A percentile compares a stretch with the other conserved stretches of the same genome.
These are phyloP conservation scores for Raphanus sativus DNA, from an alignment of 345 rosid genomes.

Conservation along the genomic window DNA sequence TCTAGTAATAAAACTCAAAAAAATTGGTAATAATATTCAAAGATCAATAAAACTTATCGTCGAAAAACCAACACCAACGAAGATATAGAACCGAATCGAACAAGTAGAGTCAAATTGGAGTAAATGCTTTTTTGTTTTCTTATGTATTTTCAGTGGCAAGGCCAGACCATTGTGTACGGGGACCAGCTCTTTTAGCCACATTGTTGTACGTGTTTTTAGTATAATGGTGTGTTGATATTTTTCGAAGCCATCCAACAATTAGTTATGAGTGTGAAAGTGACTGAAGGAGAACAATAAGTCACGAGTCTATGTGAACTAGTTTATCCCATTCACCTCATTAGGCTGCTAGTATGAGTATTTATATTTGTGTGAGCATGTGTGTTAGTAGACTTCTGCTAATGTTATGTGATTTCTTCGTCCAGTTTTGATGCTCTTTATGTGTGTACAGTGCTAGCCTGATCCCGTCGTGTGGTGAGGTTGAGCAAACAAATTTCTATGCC, in stretches of 20 bases:
- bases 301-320: conserved; percentile 8
- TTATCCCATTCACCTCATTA: conserved; percentile 2
- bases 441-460: not conserved
- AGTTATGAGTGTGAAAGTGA: conserved; percentile 33
- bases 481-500: not conserved
- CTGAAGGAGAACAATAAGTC: conserved; percentile 3
- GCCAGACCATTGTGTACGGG: conserved; percentile 19
- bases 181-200: conserved; percentile 1
- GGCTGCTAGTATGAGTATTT: not conserved
- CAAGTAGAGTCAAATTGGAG: conserved; percentile 25
- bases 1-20: not conserved
- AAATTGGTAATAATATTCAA: not conserved
- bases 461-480: too few species aligned
- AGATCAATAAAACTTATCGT: not conserved
- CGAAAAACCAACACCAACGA: conserved; percentile 16
- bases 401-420: not conserved
- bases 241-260: conserved; percentile 11
- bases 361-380: not conserved
- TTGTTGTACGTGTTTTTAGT: conserved; percentile 1
- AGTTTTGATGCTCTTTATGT: not conserved
- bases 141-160: conserved; percentile 10
- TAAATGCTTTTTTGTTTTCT: conserved; percentile 35
- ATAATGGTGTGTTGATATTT: conserved; percentile 10
- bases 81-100: not conserved
- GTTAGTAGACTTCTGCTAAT: not conserved